Base-by-base conservation (phyloP, 1,139 yeast species). In the Arxiozyma slooffiae region DNA sequence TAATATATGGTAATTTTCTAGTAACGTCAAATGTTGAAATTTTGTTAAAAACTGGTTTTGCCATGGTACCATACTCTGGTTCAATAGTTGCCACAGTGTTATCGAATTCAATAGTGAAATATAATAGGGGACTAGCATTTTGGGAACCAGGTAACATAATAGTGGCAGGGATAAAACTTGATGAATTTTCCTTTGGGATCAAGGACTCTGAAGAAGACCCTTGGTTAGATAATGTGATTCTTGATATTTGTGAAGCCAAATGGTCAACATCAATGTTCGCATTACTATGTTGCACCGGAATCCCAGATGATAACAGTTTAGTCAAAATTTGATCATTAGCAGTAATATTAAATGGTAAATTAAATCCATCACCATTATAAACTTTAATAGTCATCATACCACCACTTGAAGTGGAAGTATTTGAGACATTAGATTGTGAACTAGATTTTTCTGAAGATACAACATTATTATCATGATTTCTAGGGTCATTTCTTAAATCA, bases 11-110 rank as follows among this genome's bases (percentile, higher is more conserved):
- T 64, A 68, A 68, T 66, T 59, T 70, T 57, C 87, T 79, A 14
- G 95, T 83, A 24, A 90, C 95, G 74, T 92, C 98, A 66, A 92
- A 92, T 9, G 90, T 82, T 14, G 95, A 86, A 21, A 87, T 89
- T 59, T 85, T 86, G 66, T 89, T 90, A 81, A 96, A 92, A 22
- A 74, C 73, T 2, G 90, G 87, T 49, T 71, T 67, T 24, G 76
- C 74, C 53, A 81, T 71, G 0, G 88, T 77, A 17, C 95, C 95
- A 53, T 79, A 75, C 44, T 80, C 80, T 4, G 95, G 90, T 58
- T 87, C 94, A 50, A 87, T 77, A n/a, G 87, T 79, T 52, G 88
- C 79, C 53, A 86, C 92, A 49, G 88, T 86, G 61, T 85, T 85
- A 61, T 85, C 94, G 59, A 83, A 84, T 64, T 85, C 94, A 47